Evolutionary conservation across 179 eudicot genomes (phyloP).

Genomic region (Silene vulgaris): DNA sequence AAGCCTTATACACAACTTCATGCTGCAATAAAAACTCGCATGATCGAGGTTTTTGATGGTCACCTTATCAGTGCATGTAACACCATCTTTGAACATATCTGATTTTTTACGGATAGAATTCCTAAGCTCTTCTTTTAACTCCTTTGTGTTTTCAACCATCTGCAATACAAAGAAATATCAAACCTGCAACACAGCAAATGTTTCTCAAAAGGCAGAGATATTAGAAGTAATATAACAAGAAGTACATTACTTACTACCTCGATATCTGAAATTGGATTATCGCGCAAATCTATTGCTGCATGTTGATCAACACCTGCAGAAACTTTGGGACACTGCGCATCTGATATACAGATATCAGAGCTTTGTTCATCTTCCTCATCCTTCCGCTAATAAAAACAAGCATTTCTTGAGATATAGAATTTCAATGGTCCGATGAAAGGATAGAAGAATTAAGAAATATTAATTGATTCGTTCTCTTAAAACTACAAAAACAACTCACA

Average conservation of each 20-base stretch:
- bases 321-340: background rate
- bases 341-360: conserved; percentile 1
- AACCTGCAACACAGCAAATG: background rate
- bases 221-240: background rate
- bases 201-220: background rate
- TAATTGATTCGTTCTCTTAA: background rate
- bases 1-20: background rate
- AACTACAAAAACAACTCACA: conserved; percentile 27
- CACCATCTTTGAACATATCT: conserved; percentile 38
- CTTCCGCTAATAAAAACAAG: conserved; percentile 11
- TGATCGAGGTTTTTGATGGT: background rate
- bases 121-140: conserved; percentile 38
- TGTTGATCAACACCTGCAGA: background rate
- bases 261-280: background rate
- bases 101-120: conserved; percentile 17
- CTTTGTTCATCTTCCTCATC: conserved; percentile 12
- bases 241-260: background rate
- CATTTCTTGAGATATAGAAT: background rate
- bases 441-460: too few relatives aligned
- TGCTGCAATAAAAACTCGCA: background rate
- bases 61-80: conserved; percentile 37
- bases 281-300: background rate
- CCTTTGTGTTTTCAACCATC: conserved; percentile 39
- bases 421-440: background rate
- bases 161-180: conserved; percentile 2